Evolutionary conservation across 2,329 filamentous ascomycete species (phyloP).

Genomic region (Hymenoscyphus albidus): DNA sequence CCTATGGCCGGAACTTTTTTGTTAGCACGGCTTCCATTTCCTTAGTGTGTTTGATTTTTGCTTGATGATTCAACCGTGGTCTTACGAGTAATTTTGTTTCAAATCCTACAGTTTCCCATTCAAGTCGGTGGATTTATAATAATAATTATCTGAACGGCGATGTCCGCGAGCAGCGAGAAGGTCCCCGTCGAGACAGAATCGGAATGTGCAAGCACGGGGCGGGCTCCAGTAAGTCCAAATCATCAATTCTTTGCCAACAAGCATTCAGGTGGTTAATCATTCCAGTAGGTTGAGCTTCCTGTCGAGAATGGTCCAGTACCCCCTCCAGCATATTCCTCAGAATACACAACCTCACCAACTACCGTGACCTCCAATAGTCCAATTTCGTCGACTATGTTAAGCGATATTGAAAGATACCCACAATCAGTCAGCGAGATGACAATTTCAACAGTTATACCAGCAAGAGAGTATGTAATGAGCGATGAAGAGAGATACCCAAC

Average conservation of each 20-base stretch:
- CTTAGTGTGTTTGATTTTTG: neutral
- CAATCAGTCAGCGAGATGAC: constrained; percentile 3
- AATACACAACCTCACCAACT: neutral
- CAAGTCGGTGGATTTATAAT: neutral
- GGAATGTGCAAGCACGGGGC: neutral
- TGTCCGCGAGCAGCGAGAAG: neutral
- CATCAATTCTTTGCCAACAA: neutral
- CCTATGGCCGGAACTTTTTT: neutral
- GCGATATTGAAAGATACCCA: neutral
- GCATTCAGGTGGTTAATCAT: neutral
- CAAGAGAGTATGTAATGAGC: constrained; percentile 12
- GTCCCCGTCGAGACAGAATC: neutral
- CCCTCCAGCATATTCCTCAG: neutral
- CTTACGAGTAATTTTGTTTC: neutral
- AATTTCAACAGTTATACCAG: neutral
- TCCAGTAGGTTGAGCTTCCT: neutral
- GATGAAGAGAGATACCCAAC: constrained; percentile 16
- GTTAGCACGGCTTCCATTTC: neutral
- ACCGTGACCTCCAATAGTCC: neutral
- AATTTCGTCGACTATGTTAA: neutral
- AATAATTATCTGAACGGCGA: neutral
- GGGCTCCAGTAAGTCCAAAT: neutral
- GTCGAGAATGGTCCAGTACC: neutral
- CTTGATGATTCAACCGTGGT: neutral
- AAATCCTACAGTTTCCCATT: neutral